Conservation (phyloP, 306 rosid species). For the Prunus salicina region DNA sequence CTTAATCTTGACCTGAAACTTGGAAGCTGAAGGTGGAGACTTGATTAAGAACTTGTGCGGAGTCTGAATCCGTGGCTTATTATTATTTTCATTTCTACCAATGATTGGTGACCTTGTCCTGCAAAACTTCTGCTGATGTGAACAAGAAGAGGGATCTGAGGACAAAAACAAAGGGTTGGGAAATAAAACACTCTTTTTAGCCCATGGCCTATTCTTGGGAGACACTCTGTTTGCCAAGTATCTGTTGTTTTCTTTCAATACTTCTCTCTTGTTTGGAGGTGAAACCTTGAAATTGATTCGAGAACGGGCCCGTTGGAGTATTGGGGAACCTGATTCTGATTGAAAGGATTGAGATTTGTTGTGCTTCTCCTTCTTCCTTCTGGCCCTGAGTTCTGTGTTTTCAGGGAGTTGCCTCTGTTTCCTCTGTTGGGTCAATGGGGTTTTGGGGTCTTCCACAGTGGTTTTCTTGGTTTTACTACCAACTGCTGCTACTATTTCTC, state of each 20-base stretch:
- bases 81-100: constrained; percentile 28
- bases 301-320: constrained; percentile 71
- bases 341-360: constrained; percentile 32
- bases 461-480: constrained; percentile 30
- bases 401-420: constrained; percentile 47
- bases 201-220: constrained; percentile 83
- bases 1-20: constrained; percentile 55
- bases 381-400: constrained; percentile 64
- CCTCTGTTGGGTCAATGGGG: constrained; percentile 55
- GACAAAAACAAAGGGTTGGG: constrained; percentile 91
- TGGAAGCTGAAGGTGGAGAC: constrained; percentile 64
- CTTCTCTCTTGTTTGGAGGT: constrained; percentile 67
- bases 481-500: constrained; percentile 62
- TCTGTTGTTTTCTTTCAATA: constrained; percentile 50
- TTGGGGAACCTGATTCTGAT: constrained; percentile 39
- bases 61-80: constrained; percentile 33
- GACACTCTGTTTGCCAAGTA: constrained; percentile 78
- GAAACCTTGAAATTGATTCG: constrained; percentile 84
- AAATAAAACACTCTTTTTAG: constrained; percentile 75
- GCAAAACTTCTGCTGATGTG: constrained; percentile 57
- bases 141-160: constrained; percentile 18
- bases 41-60: constrained; percentile 86
- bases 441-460: constrained; percentile 63
- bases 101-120: constrained; percentile 76
- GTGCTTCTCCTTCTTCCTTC: constrained; percentile 87